Base-by-base conservation (phyloP, 192 early-diverging fungal genomes). In the Chytriomyces hyalinus region DNA sequence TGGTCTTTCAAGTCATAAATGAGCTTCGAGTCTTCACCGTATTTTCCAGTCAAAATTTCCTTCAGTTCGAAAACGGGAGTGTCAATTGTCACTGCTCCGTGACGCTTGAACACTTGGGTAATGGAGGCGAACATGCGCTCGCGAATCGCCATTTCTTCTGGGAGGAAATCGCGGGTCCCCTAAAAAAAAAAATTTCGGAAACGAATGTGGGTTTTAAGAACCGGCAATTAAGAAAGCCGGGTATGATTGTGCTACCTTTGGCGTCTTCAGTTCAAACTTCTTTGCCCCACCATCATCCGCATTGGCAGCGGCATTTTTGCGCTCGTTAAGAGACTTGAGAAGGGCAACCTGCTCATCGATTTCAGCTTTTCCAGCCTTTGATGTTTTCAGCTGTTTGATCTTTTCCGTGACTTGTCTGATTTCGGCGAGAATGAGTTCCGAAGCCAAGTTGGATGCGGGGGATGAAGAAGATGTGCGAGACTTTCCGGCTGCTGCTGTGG, bases 1-100 rank as follows among this genome's bases (percentile, higher is more conserved):
- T 99, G 97, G 82, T 99, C 97, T 76, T 93, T 87, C 46, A 99
- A 84, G 83, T 99, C 97, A 77, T 98, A 99, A 72, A 99, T 99
- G 73, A 99, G 87, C 82, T 99, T 99, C 81, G 92, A 93, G 86
- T 99, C 97, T 84, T 99, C 97, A 24, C 97, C 96, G 73, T 99
- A 99, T 80, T 99, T 99, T 70, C 97, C 97, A 13, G 92, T 81
- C 6, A 99, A 88, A 71, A 98, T 97, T 78, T 99, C 97, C 76
- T 88, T 97, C 28, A 97, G 90, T 85, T 99, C 97, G 85, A 98
- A 99, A 62, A 99, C 97, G 6, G 97, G 97, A 2, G 97, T 99
- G 71, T 99, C 97, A 76, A 99, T 98, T 3, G 97, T 98, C 45
- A 98, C 94, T 9, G 93, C 97, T 50, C 97, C 97, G 87, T 99